A percentile compares a stretch with the other conserved stretches of the same genome.
Evolutionary conservation across 2,329 filamentous ascomycete species (phyloP).

Genomic region (Hyphodiscus sp.): DNA sequence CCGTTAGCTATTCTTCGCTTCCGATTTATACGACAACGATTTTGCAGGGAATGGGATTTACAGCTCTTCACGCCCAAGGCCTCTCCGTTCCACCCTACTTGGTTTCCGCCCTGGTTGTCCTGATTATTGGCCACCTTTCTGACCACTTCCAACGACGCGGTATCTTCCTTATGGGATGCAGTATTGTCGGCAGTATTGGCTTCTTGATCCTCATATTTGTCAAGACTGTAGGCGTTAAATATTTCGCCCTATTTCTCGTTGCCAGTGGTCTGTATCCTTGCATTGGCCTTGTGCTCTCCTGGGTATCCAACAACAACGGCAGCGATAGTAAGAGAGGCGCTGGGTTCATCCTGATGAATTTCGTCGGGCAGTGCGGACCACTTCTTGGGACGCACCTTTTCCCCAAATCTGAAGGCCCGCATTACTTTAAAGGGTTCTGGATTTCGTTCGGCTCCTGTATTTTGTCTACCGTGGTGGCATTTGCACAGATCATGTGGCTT

Average conservation of each 20-base stretch:
- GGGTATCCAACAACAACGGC: conserved; percentile 63
- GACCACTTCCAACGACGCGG: conserved; percentile 61
- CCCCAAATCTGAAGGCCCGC: conserved; percentile 30
- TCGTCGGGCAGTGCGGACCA: conserved; percentile 58
- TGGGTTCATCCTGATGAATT: conserved; percentile 56
- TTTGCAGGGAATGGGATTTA: conserved; percentile 60
- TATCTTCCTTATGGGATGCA: conserved; percentile 48
- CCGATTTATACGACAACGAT: conserved; percentile 60
- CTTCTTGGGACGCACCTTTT: conserved; percentile 59
- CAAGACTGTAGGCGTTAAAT: conserved; percentile 36
- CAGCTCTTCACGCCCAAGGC: conserved; percentile 60
- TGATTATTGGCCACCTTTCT: conserved; percentile 54
- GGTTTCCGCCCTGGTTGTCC: conserved; percentile 55
- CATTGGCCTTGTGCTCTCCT: conserved; percentile 63
- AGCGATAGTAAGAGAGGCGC: conserved; percentile 59
- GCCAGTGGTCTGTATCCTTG: conserved; percentile 59
- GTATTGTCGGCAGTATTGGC: conserved; percentile 51
- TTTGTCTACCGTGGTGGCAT: too few species aligned
- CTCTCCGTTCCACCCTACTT: conserved; percentile 68
- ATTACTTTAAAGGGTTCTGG: conserved; percentile 5
- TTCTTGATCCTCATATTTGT: conserved; percentile 58
- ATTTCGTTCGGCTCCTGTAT: not conserved
- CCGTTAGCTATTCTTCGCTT: conserved; percentile 59
- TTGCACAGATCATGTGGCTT: too few species aligned
- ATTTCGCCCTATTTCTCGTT: conserved; percentile 43